These are phyloP conservation scores for Septoria petroselini DNA, from an alignment of 2,329 filamentous ascomycete species.

Conservation along the genomic window DNA sequence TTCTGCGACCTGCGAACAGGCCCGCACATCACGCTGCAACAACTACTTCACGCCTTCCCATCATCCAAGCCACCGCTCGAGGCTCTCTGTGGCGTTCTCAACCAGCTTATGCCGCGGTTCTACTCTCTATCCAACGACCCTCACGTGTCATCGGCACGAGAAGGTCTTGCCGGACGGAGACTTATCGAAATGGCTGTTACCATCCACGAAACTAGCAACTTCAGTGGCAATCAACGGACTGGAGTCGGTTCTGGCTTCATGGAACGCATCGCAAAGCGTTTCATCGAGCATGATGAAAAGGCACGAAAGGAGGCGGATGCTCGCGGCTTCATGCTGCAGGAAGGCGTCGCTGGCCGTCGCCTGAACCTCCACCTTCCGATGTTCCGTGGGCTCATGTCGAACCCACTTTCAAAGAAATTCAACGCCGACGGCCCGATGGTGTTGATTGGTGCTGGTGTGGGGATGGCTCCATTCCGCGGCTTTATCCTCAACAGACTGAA, in stretches of 20 bases:
- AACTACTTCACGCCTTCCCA: slow-evolving; percentile 87
- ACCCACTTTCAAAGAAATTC: slow-evolving; percentile 88
- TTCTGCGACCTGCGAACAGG: slow-evolving; percentile 93
- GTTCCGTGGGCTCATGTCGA: slow-evolving; percentile 98
- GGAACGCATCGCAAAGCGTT: slow-evolving; percentile 73
- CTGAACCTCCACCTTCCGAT: slow-evolving; percentile 79
- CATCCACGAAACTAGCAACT: slow-evolving; percentile 81
- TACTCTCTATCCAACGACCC: slow-evolving; percentile 98
- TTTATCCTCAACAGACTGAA: slow-evolving; percentile 93
- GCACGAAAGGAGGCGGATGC: slow-evolving; percentile 49
- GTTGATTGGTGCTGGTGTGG: slow-evolving; percentile 91
- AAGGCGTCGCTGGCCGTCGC: slow-evolving; percentile 33
- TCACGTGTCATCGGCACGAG: slow-evolving; percentile 68
- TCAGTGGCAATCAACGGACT: slow-evolving; percentile 64
- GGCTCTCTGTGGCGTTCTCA: slow-evolving; percentile 72
- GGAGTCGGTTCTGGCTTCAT: slow-evolving; percentile 93
- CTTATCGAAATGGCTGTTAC: slow-evolving; percentile 96
- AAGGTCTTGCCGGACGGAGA: slow-evolving; percentile 68
- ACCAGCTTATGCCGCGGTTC: slow-evolving; percentile 93
- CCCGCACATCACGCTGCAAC: slow-evolving; percentile 75
- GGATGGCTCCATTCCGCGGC: slow-evolving; percentile 94
- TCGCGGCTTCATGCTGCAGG: slow-evolving; percentile 44
- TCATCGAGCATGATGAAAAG: slow-evolving; percentile 63
- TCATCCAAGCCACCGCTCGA: slow-evolving; percentile 86
- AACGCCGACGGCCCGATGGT: slow-evolving; percentile 95